These are phyloP conservation scores for Balansia obtecta DNA, from an alignment of 2,329 filamentous ascomycete genomes.

Conservation along the genomic window DNA sequence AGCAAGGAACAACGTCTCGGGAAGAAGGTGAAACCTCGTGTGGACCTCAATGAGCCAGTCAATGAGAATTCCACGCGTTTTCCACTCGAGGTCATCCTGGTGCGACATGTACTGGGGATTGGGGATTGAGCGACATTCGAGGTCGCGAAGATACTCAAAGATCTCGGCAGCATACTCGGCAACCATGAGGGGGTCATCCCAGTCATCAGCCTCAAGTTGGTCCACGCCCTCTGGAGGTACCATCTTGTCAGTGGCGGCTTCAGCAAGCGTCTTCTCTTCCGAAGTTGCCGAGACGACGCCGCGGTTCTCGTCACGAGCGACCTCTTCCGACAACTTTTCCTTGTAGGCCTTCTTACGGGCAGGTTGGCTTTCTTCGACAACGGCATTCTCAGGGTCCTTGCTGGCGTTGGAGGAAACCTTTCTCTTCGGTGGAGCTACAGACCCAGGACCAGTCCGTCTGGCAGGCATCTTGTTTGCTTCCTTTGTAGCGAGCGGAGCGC, in stretches of 20 bases:
- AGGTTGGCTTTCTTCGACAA: constrained; percentile 54
- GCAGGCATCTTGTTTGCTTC: constrained; percentile 55
- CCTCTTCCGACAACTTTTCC: constrained; percentile 4
- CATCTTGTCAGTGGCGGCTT: constrained; percentile 1
- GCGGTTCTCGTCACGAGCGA: constrained; percentile 38
- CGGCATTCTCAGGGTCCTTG: constrained; percentile 43
- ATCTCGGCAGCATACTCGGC: constrained; percentile 96
- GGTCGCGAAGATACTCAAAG: constrained; percentile 84
- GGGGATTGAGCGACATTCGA: constrained; percentile 67
- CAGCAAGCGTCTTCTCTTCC: constrained; percentile 18
- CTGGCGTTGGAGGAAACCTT: constrained; percentile 37
- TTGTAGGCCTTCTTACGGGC: constrained; percentile 51
- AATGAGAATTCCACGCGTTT: constrained; percentile 91
- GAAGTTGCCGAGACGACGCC: constrained; percentile 7
- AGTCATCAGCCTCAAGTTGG: constrained; percentile 65
- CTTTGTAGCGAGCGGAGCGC: constrained; percentile 53
- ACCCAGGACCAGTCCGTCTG: constrained; percentile 64
- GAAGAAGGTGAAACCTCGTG: constrained; percentile 87
- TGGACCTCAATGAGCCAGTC: constrained; percentile 99
- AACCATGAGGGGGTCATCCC: constrained; percentile 93
- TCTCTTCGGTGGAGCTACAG: constrained; percentile 58
- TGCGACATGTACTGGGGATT: constrained; percentile 93
- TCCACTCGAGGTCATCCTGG: constrained; percentile 94
- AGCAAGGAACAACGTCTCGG: constrained; percentile 90
- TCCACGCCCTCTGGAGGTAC: background rate